Evolutionary conservation across 2,329 filamentous ascomycete genomes (phyloP).

Genomic region (Diplodia sapinea): DNA sequence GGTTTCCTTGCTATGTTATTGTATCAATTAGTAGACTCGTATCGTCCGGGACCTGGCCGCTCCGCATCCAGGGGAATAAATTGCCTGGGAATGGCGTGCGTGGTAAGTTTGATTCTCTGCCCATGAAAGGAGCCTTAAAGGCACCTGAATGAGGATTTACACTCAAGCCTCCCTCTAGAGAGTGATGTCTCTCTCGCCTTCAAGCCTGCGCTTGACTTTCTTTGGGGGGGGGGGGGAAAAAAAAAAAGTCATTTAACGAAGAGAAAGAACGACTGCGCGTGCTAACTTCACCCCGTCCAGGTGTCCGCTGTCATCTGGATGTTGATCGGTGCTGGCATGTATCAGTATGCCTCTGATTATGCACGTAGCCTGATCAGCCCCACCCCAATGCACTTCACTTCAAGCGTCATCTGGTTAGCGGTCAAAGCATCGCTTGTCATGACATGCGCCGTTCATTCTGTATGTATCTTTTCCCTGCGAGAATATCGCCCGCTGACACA

Average conservation of each 20-base stretch:
- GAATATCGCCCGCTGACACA: neutral
- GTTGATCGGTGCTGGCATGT: neutral
- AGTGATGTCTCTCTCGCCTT: neutral
- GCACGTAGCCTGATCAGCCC: conserved; percentile 3
- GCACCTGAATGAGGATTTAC: neutral
- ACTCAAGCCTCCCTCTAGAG: neutral
- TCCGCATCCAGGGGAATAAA: neutral
- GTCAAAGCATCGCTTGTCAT: neutral
- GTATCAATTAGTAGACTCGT: conserved; percentile 30
- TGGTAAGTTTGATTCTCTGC: conserved; percentile 1
- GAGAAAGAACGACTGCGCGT: neutral
- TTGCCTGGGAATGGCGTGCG: conserved; percentile 3
- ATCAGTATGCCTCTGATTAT: neutral
- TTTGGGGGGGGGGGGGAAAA: neutral
- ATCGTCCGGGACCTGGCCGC: neutral
- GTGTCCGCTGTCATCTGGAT: conserved; percentile 9
- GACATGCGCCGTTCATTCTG: conserved; percentile 10
- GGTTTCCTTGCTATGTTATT: conserved; percentile 39
- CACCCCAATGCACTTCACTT: conserved; percentile 1
- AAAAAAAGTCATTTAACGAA: neutral
- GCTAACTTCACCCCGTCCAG: neutral
- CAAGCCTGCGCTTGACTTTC: neutral
- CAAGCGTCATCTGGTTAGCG: conserved; percentile 11
- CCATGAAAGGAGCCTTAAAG: neutral
- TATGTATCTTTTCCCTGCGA: neutral